Conservation (phyloP, 345 rosid genomes). For the Salix viminalis region DNA sequence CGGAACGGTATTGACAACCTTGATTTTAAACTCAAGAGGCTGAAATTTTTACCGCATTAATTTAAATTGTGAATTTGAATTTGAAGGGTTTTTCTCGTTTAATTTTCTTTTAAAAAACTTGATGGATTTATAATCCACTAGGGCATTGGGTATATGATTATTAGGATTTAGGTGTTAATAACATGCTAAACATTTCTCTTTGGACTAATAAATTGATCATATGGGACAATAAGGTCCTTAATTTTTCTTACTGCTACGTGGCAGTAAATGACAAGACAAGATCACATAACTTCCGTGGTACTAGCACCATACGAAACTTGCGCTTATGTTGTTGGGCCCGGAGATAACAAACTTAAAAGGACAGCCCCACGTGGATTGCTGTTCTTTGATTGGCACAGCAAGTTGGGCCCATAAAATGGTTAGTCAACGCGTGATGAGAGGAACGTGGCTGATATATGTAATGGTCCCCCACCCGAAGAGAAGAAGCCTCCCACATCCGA, state of each 20-base stretch:
- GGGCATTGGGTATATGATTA: no score
- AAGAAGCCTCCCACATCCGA: no score
- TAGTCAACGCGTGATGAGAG: conserved; percentile 9
- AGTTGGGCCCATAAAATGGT: background rate
- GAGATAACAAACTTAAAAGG: background rate
- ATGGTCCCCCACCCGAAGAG: conserved; percentile 1
- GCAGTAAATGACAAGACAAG: background rate
- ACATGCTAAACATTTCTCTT: no score
- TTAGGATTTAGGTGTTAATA: no score
- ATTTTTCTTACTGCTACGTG: background rate
- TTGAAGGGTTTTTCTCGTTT: no score
- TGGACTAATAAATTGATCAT: background rate
- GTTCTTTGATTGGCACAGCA: conserved; percentile 1
- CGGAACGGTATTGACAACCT: no score
- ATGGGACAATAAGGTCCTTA: no score
- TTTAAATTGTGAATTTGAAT: no score
- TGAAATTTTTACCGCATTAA: no score
- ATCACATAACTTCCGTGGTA: background rate
- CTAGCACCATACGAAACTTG: background rate
- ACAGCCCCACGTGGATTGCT: conserved; percentile 16
- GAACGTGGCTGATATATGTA: conserved; percentile 6
- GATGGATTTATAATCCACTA: no score
- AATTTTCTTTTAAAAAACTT: no score
- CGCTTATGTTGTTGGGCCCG: background rate
- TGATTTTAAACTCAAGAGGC: no score